phyloP scores from a whole-genome alignment of 306 rosid species.

The Sicyos baderoa region DNA sequence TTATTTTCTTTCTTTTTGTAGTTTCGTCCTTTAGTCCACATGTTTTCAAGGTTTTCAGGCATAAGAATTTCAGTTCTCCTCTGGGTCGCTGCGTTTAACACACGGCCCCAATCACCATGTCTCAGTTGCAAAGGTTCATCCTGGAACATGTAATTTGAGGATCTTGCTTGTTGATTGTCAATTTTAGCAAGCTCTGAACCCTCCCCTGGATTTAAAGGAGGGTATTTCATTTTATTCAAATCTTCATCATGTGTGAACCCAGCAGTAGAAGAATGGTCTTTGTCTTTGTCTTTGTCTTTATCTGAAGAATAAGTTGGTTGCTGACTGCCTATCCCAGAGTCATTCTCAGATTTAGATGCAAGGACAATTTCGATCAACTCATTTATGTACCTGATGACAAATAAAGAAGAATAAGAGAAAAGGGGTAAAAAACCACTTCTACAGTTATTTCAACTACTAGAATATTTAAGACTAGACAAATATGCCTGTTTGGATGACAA shows the following conservation, averaged over 20 bases:
- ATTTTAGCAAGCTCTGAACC: slow-evolving; percentile 34
- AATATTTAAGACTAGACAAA: not conserved
- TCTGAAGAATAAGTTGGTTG: slow-evolving; percentile 34
- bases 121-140: slow-evolving; percentile 42
- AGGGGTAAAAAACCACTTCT: not conserved
- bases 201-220: slow-evolving; percentile 34
- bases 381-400: slow-evolving; percentile 65
- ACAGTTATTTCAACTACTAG: not conserved
- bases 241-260: slow-evolving; percentile 20
- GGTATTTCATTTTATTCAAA: slow-evolving; percentile 29
- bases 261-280: slow-evolving; percentile 37
- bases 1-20: slow-evolving; percentile 76
- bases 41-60: slow-evolving; percentile 97
- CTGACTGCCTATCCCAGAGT: slow-evolving; percentile 28
- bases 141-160: slow-evolving; percentile 22
- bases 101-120: slow-evolving; percentile 74
- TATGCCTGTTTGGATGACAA: no score
- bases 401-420: not conserved
- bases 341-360: slow-evolving; percentile 42
- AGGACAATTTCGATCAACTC: slow-evolving; percentile 75
- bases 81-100: slow-evolving; percentile 75
- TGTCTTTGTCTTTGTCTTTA: slow-evolving; percentile 35
- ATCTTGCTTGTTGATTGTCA: slow-evolving; percentile 31
- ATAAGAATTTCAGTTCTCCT: slow-evolving; percentile 87
- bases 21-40: slow-evolving; percentile 98